Percentiles rank a stretch among this genome's conserved stretches.
Conservation (phyloP, 352 stramenopile species). For the Pythium guiyangense region DNA sequence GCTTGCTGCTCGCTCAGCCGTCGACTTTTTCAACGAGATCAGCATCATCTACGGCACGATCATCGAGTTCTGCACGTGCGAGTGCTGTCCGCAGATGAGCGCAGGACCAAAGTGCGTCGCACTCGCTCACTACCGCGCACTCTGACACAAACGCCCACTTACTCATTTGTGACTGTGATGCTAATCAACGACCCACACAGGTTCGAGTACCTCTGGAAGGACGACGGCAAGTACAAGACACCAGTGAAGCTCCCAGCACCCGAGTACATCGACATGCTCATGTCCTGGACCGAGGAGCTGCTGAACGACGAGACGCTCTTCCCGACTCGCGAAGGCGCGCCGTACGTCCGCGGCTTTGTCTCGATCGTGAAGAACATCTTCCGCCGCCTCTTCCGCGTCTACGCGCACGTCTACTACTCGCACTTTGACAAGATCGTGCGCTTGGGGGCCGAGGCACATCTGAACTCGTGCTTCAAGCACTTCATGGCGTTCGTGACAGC, state of each 20-base stretch:
- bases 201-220: conserved; percentile 90
- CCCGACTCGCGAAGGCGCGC: conserved; percentile 48
- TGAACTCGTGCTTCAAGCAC: conserved; percentile 99
- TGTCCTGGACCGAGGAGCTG: conserved; percentile 89
- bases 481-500: conserved; percentile 97
- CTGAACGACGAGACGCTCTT: conserved; percentile 82
- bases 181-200: conserved; percentile 9
- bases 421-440: conserved; percentile 95
- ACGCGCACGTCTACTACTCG: conserved; percentile 96
- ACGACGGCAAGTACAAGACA: conserved; percentile 68
- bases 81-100: conserved; percentile 72
- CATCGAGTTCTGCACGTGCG: conserved; percentile 69
- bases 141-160: background rate
- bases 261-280: conserved; percentile 92
- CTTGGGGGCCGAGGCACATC: conserved; percentile 92
- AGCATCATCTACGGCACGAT: conserved; percentile 91
- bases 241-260: conserved; percentile 65
- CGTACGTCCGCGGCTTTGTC: conserved; percentile 84
- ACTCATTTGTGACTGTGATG: too few relatives aligned
- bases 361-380: conserved; percentile 92
- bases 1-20: conserved; percentile 34
- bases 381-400: conserved; percentile 94
- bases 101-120: conserved; percentile 50
- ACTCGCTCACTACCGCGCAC: background rate
- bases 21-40: conserved; percentile 95